Evolutionary conservation across 164 flowering plant species (phyloP).

Genomic region (Vitis labrusca): DNA sequence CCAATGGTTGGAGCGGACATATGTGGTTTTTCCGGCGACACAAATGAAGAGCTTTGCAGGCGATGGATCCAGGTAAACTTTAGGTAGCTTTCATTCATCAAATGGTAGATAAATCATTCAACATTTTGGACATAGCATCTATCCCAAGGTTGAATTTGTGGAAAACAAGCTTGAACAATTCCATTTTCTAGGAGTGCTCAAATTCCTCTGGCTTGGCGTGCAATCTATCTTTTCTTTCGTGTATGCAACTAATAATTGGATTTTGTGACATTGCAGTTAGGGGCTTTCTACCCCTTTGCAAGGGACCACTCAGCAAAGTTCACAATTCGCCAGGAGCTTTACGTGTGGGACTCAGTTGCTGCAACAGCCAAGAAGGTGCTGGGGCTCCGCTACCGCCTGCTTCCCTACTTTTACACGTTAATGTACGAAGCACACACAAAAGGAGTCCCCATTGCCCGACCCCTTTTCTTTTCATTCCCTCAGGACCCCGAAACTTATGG

Average conservation of each 20-base stretch:
- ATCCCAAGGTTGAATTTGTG: too few relatives aligned
- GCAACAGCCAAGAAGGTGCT: conserved; percentile 29
- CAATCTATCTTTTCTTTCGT: neutral
- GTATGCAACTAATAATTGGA: neutral
- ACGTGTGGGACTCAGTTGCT: conserved; percentile 75
- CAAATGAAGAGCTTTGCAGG: conserved; percentile 75
- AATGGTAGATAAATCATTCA: neutral
- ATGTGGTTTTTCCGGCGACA: conserved; percentile 60
- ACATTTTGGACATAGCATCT: too few relatives aligned
- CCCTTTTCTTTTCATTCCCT: conserved; percentile 81
- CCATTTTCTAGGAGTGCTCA: too few relatives aligned
- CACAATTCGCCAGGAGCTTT: conserved; percentile 68
- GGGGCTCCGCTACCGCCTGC: conserved; percentile 28
- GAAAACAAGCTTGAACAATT: too few relatives aligned
- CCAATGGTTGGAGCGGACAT: conserved; percentile 96
- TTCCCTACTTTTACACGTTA: conserved; percentile 53
- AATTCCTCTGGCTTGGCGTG: too few relatives aligned
- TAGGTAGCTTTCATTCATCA: too few relatives aligned
- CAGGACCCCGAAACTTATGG: conserved; percentile 53
- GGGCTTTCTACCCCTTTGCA: conserved; percentile 84
- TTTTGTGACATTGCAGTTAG: conserved; percentile 45
- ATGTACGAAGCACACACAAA: conserved; percentile 63
- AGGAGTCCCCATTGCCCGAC: conserved; percentile 70
- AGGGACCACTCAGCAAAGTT: conserved; percentile 59
- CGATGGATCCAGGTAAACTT: conserved; percentile 80